Base-by-base conservation (phyloP, 441 rosid species). In the Populus hybrid region DNA sequence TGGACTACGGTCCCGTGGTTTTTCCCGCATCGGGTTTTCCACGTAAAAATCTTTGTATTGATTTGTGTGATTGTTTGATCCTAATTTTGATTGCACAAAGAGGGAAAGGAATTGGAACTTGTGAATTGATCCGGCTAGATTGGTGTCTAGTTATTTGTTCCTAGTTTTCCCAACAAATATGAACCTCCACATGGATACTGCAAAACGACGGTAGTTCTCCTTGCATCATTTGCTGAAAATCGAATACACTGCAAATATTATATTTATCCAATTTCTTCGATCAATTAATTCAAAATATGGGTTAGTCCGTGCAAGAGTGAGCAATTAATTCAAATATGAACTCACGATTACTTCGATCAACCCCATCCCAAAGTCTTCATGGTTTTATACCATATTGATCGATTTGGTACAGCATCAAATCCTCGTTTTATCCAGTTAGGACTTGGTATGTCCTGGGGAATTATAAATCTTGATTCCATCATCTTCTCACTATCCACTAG, bases 281-380 rank as follows among this genome's bases (percentile, higher is more conserved):
- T 34, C 8, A 34, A 34, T 34, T 34, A 34, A 34, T 34, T 34
- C 36, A 34, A 34, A 34, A 34, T 34, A 34, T 34, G 36, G 42
- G 42, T 38, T 38, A 38, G 11, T 38, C 10, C 36, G 36, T 34
- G 65, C 20, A 59, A 21, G 65, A 59, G 21, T 20, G 65, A 57
- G 28, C 5, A 53, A 69, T 20, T 16, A 16, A 8, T 5, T 16
- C 21, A 34, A 68, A 57, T 24, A 68, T 3, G 9, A 69, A 85
- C 87, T 4, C 77, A 92, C 99, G 97, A 42, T 66, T 94, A 77
- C 98, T 95, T 63, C 97, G 94, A 80, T 92, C 95, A 4, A 95
- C 95, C 10, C 97, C 98, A 83, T 95, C 99, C 99, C 99, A 94
- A 71, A 94, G 99, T 78, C 98, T 89, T 82, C 99, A 97, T 3